Percentiles rank a stretch among this genome's conserved stretches.
Evolutionary conservation across 2,329 filamentous ascomycete species (phyloP).

Genomic region (Verticillium nonalfalfae): DNA sequence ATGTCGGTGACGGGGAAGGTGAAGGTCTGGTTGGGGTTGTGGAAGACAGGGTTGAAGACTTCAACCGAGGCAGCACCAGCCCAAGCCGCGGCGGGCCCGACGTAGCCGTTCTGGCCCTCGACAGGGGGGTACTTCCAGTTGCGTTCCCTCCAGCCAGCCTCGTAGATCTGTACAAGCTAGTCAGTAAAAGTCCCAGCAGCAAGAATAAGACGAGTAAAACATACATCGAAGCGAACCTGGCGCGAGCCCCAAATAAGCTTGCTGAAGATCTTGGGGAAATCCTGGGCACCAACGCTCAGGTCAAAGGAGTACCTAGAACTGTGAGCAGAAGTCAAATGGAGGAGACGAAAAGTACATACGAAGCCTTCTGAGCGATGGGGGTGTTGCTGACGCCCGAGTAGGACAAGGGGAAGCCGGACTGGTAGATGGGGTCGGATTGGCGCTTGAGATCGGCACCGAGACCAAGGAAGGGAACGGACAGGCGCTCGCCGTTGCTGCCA

Average conservation of each 20-base stretch:
- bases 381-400: slow-evolving; percentile 4
- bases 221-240: slow-evolving; percentile 13
- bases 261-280: slow-evolving; percentile 13
- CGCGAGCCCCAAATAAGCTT: slow-evolving; percentile 15
- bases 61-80: slow-evolving; percentile 8
- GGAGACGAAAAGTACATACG: background rate
- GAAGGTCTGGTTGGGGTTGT: slow-evolving; percentile 18
- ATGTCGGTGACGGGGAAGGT: slow-evolving; percentile 16
- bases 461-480: slow-evolving; percentile 25
- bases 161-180: slow-evolving; percentile 23
- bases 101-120: slow-evolving; percentile 27
- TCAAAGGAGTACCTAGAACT: slow-evolving; percentile 6
- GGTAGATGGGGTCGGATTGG: slow-evolving; percentile 13
- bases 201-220: background rate
- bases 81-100: slow-evolving; percentile 30
- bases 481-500: slow-evolving; percentile 21
- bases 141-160: slow-evolving; percentile 27
- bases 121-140: slow-evolving; percentile 35
- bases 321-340: background rate
- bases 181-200: no score
- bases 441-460: slow-evolving; percentile 16
- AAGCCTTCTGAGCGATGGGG: slow-evolving; percentile 4
- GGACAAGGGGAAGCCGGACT: slow-evolving; percentile 9
- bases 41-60: slow-evolving; percentile 13
- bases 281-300: slow-evolving; percentile 10